A percentile compares a stretch with the other conserved stretches of the same genome.
Conservation (phyloP, 441 rosid species). For the Corymbia calophylla region DNA sequence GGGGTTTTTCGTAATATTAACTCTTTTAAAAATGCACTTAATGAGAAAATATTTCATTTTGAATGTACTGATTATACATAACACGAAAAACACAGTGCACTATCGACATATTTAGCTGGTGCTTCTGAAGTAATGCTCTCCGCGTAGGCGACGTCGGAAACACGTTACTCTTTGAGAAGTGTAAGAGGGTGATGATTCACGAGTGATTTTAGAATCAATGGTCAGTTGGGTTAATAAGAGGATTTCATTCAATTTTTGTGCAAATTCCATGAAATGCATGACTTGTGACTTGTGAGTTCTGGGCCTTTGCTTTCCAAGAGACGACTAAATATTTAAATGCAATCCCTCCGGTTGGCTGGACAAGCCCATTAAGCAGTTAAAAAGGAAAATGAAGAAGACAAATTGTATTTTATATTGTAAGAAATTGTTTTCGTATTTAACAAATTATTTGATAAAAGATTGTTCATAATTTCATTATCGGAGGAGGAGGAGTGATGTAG, state of each 20-base stretch:
- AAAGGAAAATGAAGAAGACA: not conserved
- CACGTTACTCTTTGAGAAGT: not conserved
- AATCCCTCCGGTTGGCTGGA: not conserved
- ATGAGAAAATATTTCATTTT: not conserved
- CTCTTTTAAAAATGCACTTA: not conserved
- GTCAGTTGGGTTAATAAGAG: not conserved
- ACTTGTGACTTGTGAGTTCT: not conserved
- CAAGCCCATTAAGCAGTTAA: not conserved
- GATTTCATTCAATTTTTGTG: not conserved
- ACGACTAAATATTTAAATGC: not conserved
- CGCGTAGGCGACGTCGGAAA: accelerated
- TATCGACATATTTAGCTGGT: not conserved
- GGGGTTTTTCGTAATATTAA: accelerated
- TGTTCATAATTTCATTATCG: not conserved
- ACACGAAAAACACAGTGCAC: accelerated
- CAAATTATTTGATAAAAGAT: not conserved
- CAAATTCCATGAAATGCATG: not conserved
- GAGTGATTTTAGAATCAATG: not conserved
- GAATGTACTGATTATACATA: accelerated
- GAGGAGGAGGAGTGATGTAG: not conserved
- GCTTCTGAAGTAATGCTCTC: not conserved
- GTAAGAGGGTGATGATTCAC: not conserved
- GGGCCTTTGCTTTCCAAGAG: not conserved
- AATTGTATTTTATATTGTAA: not conserved
- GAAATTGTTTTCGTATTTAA: not conserved